Base-by-base conservation (phyloP, 805 yeast genomes). In the Lipomyces lipofer region DNA sequence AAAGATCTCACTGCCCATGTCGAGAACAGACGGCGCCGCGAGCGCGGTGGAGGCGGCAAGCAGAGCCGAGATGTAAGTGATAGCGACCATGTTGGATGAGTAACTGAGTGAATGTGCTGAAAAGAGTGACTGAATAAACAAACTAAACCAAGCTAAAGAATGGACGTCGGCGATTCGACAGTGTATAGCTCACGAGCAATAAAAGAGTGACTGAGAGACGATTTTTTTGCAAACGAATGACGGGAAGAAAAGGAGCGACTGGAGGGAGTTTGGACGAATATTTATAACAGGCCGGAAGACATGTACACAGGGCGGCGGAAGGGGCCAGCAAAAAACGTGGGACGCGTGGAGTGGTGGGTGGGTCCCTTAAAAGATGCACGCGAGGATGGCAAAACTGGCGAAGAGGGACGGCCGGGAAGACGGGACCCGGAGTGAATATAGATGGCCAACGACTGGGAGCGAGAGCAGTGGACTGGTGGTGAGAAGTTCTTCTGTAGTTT, bases 21-120 rank as follows among this genome's bases (percentile, higher is more conserved):
- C 9, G 60, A 17, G 12, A 53, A 21, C 35, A 36, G 25, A 36
- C 22, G 40, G 40, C 40, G 64, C 25, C 29, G 60, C 39, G 39
- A 56, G 8, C 25, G 63, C 35, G n/a, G 65, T 27, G 21, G 64
- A 17, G 39, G 52, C 52, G 42, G 60, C 51, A 15, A 51, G 48
- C 17, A 54, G 30, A 22, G 50, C 33, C 30, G 56, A 54, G 38
- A 48, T 12, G n/a, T 33, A 22, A 12, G 52, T 36, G 32, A 47
- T 28, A 9, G 54, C 38, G 21, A 47, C 47, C 50, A 43, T 49
- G 9, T 22, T 33, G 32, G 13, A 42, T 5, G 21, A 5, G 33
- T 52, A 22, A 35, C 22, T 36, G 43, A 21, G 30, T 8, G 30
- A 47, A 39, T 22, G 49, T 24, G 21, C 21, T 13, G 7, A 40